Conservation (phyloP, 2,329 filamentous ascomycete genomes). For the Rutstroemia sydowiana region DNA sequence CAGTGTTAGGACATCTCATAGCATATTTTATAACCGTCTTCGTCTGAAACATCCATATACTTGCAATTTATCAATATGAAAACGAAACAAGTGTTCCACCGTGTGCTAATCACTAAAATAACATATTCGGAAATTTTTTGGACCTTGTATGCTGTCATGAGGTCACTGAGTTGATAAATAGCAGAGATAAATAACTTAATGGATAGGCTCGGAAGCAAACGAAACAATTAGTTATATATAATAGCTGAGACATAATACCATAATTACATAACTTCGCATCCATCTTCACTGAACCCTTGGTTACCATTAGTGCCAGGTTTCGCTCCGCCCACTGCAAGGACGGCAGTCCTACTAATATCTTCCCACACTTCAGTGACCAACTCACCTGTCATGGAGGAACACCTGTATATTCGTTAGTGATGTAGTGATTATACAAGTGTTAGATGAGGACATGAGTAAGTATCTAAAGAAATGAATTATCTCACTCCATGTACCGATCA, state of each 20-base stretch:
- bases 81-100: no score
- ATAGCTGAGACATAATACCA: not conserved
- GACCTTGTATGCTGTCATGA: no score
- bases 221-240: no score
- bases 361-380: constrained; percentile 10
- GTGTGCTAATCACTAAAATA: no score
- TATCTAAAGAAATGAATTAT: not conserved
- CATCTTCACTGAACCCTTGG: constrained; percentile 5
- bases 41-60: no score
- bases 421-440: not conserved
- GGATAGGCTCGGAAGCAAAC: no score
- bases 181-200: no score
- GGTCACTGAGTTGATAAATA: no score
- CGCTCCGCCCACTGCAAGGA: constrained; percentile 6
- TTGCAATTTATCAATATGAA: no score
- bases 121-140: no score
- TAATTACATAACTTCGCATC: constrained; percentile 5
- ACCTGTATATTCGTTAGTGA: not conserved
- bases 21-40: no score
- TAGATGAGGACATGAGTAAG: not conserved
- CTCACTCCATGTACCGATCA: constrained; percentile 56
- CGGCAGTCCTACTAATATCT: constrained; percentile 7
- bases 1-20: no score
- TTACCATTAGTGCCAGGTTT: not conserved
- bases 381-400: constrained; percentile 6